Conservation (phyloP, 768 basidiomycete genomes). For the Rhodotorula taiwanensis region DNA sequence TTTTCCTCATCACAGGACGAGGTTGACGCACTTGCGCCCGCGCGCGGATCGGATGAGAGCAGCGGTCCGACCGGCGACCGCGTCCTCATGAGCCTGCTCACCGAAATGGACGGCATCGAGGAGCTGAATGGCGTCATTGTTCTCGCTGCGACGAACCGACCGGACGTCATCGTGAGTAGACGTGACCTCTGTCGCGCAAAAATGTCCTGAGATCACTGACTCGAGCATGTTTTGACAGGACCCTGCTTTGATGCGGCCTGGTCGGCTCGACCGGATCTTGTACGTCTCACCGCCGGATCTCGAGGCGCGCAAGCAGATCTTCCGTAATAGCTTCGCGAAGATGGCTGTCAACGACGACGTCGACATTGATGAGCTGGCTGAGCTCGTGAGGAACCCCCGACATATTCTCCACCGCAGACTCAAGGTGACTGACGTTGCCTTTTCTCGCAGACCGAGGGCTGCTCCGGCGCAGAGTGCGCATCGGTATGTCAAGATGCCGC, state of each 20-base stretch:
- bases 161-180: slow-evolving; percentile 77
- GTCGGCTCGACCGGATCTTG: slow-evolving; percentile 83
- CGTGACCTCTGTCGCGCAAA: no score
- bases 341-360: slow-evolving; percentile 70
- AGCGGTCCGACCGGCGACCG: slow-evolving; percentile 64
- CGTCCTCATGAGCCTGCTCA: slow-evolving; percentile 82
- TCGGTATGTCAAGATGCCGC: slow-evolving; percentile 95
- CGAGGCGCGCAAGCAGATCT: slow-evolving; percentile 71
- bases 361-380: slow-evolving; percentile 55
- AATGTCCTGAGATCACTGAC: background rate
- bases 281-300: slow-evolving; percentile 90
- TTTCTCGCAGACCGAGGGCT: slow-evolving; percentile 70
- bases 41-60: slow-evolving; percentile 57
- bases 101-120: slow-evolving; percentile 98
- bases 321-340: slow-evolving; percentile 63
- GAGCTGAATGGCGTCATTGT: slow-evolving; percentile 91
- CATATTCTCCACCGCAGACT: background rate
- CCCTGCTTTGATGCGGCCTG: slow-evolving; percentile 87
- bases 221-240: slow-evolving; percentile 56
- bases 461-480: slow-evolving; percentile 89
- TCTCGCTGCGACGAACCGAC: slow-evolving; percentile 91
- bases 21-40: slow-evolving; percentile 84
- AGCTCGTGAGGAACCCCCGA: slow-evolving; percentile 26
- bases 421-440: background rate
- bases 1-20: slow-evolving; percentile 65